These are phyloP conservation scores for Moniliella sp. DNA, from an alignment of 1,284 basidiomycete genomes.

Conservation along the genomic window DNA sequence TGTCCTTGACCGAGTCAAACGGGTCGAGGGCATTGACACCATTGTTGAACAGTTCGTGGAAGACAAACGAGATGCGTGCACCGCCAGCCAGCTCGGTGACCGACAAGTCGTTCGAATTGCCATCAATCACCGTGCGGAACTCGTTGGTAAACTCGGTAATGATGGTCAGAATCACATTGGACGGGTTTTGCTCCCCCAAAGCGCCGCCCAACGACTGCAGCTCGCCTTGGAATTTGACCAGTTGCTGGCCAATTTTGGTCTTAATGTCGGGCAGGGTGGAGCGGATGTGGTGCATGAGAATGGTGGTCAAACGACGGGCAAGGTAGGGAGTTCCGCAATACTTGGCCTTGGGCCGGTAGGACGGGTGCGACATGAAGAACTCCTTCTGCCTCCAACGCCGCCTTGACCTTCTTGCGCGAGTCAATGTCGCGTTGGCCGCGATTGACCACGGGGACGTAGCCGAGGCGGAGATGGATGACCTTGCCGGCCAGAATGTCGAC, in stretches of 20 bases:
- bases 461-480: conserved; percentile 69
- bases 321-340: conserved; percentile 96
- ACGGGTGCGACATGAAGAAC: conserved; percentile 78
- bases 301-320: conserved; percentile 75
- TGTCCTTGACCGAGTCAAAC: conserved; percentile 92
- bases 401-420: conserved; percentile 52
- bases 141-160: conserved; percentile 94
- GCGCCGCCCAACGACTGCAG: conserved; percentile 65
- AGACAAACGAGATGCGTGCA: conserved; percentile 90
- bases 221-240: conserved; percentile 67
- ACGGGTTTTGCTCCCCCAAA: conserved; percentile 60
- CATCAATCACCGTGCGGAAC: conserved; percentile 86
- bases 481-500: conserved; percentile 95
- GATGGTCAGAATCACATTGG: conserved; percentile 68
- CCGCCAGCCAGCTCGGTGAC: conserved; percentile 87
- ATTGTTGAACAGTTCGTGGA: conserved; percentile 90
- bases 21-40: conserved; percentile 88
- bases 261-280: conserved; percentile 92
- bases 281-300: conserved; percentile 93
- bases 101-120: conserved; percentile 79
- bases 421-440: conserved; percentile 93
- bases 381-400: conserved; percentile 68
- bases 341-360: conserved; percentile 75
- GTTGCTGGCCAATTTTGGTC: conserved; percentile 62
- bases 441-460: conserved; percentile 91